phyloP scores from a whole-genome alignment of 164 flowering plant genomes.

The Vitis rotundifolia region DNA sequence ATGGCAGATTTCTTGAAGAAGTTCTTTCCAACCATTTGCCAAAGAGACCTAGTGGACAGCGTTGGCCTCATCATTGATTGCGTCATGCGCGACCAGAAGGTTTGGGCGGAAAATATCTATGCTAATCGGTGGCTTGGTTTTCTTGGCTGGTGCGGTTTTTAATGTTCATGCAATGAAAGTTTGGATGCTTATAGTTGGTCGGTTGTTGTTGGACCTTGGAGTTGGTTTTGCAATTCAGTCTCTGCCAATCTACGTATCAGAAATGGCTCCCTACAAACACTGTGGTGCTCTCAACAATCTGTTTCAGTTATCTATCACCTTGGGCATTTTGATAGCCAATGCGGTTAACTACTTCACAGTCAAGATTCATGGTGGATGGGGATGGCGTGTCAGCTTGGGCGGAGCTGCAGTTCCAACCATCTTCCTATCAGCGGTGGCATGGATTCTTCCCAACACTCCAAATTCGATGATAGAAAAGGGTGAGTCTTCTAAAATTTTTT shows the following conservation, averaged over 20 bases:
- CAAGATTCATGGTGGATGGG: conserved; percentile 19
- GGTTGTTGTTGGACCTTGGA: conserved; percentile 27
- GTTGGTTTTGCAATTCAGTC: conserved; percentile 30
- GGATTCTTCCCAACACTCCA: conserved; percentile 36
- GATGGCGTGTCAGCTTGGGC: conserved; percentile 32
- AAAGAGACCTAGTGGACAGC: conserved; percentile 10
- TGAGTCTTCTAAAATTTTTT: too few relatives aligned
- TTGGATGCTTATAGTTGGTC: conserved; percentile 26
- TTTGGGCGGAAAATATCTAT: conserved; percentile 17
- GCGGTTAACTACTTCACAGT: conserved; percentile 24
- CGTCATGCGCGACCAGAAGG: conserved; percentile 7
- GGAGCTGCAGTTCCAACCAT: conserved; percentile 26
- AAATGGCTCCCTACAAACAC: conserved; percentile 33
- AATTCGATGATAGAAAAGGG: conserved; percentile 21
- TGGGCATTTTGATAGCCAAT: conserved; percentile 33
- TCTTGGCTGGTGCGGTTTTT: conserved; percentile 17
- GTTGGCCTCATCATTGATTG: conserved; percentile 20
- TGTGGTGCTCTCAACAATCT: conserved; percentile 32
- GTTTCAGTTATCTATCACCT: conserved; percentile 30
- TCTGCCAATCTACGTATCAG: conserved; percentile 37
- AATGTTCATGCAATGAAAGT: conserved; percentile 13
- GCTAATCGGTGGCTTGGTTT: conserved; percentile 17
- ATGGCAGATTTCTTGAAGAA: conserved; percentile 23
- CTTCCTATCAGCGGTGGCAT: conserved; percentile 18
- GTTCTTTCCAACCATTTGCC: conserved; percentile 19